phyloP scores from a whole-genome alignment of 805 yeast genomes.

The Saturnispora gosingensis region DNA sequence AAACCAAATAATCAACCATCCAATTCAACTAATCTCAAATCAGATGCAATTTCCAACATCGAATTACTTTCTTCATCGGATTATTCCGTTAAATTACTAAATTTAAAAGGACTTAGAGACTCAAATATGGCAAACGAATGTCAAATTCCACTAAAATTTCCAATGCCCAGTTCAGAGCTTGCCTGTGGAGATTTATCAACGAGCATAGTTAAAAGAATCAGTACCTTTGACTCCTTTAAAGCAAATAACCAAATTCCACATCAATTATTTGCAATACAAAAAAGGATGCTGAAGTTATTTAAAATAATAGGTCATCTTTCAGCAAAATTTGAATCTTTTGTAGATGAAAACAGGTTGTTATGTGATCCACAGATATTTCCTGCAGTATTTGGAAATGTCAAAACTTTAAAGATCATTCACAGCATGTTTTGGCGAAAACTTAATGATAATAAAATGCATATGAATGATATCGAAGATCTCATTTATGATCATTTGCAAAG shows the following conservation, averaged over 20 bases:
- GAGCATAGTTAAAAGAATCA: neutral
- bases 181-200: neutral
- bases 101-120: neutral
- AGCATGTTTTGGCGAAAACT: constrained; percentile 10
- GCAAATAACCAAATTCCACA: constrained; percentile 5
- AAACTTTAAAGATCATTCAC: constrained; percentile 12
- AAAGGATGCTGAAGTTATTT: constrained; percentile 5
- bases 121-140: neutral
- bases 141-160: neutral
- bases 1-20: neutral
- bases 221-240: neutral
- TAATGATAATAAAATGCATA: neutral
- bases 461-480: constrained; percentile 10
- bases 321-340: constrained; percentile 2
- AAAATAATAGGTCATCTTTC: constrained; percentile 7
- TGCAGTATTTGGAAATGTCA: constrained; percentile 19
- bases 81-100: neutral
- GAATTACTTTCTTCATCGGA: neutral
- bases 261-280: constrained; percentile 6
- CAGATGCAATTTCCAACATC: neutral
- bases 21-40: neutral
- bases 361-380: constrained; percentile 16
- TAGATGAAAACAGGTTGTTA: constrained; percentile 7
- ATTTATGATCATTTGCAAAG: constrained; percentile 18
- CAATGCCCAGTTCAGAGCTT: constrained; percentile 1